Base-by-base conservation (phyloP, 257 asterid species). In the Galeopsis tetrahit region DNA sequence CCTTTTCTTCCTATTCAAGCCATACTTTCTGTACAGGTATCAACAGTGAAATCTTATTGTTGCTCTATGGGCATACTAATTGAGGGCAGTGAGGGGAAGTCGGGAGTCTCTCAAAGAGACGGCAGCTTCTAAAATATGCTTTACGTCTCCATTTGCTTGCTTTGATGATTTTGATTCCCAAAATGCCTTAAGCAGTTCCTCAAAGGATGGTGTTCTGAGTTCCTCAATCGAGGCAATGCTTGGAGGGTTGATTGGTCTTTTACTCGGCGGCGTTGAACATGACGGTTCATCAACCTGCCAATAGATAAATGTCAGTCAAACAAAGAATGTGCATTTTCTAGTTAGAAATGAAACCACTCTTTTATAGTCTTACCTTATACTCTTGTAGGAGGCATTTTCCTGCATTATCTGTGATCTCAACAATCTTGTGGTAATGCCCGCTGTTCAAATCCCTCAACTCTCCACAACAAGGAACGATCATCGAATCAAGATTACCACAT, bases 261-360 rank as follows among this genome's bases (percentile, higher is more conserved):
- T 90, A 48, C 77, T 84, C 6, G 97, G 99, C 0, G 99, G 99
- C 0, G 99, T 91, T 9, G 95, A 89, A 81, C 96, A 84, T 35
- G 98, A 87, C 75, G 97, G 98, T 81, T 88, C 85, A 79, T 94
- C 99, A 46, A 94, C 96, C 99, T 94, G 74, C 48, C 17, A 46
- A 56, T 43, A 33, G 34, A 64, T 21, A 21, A 21, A 43, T 10
- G 56, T 21, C 5, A 9, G 48, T 2, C 63, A 68, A 14, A 57
- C 4, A 6, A 4, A 73, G 33, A 31, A 40, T 10, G 43, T 36
- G 6, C 39, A 36, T 51, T 7, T 5, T 21, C 59, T 42, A 39
- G 51, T 46, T 10, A 52, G 60, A 52, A 21, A 21, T 21, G 28
- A 21, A 21, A 21, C 28, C 53, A 48, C 33, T 51, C 17, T 9